Base-by-base conservation (phyloP, 2,329 filamentous ascomycete species). In the Cryphonectria radicalis region DNA sequence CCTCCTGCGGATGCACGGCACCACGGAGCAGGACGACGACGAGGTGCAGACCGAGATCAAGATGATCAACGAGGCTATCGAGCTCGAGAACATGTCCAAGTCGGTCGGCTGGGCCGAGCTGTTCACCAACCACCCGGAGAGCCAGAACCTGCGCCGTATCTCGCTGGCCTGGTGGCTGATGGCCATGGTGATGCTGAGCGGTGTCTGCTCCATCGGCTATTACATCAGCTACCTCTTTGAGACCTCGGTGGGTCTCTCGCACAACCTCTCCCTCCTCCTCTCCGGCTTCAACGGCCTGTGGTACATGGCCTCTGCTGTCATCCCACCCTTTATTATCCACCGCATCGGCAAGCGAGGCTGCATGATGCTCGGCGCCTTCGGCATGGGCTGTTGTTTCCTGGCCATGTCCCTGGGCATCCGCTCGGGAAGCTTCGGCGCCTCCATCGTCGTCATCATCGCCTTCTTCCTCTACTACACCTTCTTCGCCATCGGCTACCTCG, bases 181-280 rank as follows among this genome's bases (percentile, higher is more conserved):
- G 73, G 72, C 72, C 40, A 74, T 74, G 72, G 72, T 74, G 19
- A 73, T 74, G 73, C 40, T 72, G 22, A 73, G 70, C 28, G 72
- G 73, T 25, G 72, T 73, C 22, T 74, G 73, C 72, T 74, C 73
- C 4, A 74, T 74, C 62, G 73, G 73, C 13, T 80, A 92, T 89
- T 70, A 70, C 53, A 70, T 70, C 37, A 57, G 43, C 19, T 70
- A 70, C 37, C 63, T 70, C 22, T 66, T 70, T 25, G 68, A 70
- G 40, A 66, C 50, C n/a, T 70, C 68, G 8, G 68, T 70, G 4
- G 68, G 68, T 17, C 62, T 70, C 32, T 66, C 63, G 22, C 63
- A 66, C 50, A 42, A 62, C 55, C 63, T 66, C 25, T 70, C 68
- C 35, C 63, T 70, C 19, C 68, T 70, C 14, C 53, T 70, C 10